phyloP scores from a whole-genome alignment of 345 rosid genomes.

The Nephelium lappaceum region DNA sequence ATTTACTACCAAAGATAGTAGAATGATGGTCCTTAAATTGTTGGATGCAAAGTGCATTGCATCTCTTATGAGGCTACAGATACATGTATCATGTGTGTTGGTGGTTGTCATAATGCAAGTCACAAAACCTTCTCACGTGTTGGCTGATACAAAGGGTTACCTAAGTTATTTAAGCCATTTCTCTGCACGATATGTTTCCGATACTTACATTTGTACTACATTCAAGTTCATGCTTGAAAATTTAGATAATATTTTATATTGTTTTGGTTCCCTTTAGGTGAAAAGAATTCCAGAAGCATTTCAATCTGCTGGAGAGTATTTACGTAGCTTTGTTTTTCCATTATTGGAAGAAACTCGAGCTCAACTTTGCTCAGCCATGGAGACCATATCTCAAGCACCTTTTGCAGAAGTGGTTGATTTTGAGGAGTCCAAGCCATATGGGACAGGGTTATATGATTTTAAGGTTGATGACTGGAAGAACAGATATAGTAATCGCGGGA shows the following conservation, averaged over 20 bases:
- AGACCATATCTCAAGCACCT: constrained; percentile 37
- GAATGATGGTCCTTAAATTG: too few relatives aligned
- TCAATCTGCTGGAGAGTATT: constrained; percentile 29
- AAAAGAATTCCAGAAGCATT: constrained; percentile 36
- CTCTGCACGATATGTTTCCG: neutral
- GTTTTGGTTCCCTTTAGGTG: constrained; percentile 29
- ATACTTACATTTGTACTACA: neutral
- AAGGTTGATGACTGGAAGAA: constrained; percentile 40
- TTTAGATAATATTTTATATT: neutral
- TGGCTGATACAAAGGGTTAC: too few relatives aligned
- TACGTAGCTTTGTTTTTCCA: constrained; percentile 33
- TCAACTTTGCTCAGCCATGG: constrained; percentile 30
- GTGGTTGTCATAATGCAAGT: too few relatives aligned
- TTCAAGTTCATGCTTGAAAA: neutral
- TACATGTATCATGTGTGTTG: too few relatives aligned
- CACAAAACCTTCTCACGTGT: too few relatives aligned
- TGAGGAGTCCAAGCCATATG: neutral
- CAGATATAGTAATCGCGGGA: constrained; percentile 18
- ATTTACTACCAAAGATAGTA: too few relatives aligned
- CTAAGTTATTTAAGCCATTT: neutral
- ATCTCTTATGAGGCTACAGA: too few relatives aligned
- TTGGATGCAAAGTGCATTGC: too few relatives aligned
- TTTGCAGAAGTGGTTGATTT: constrained; percentile 26
- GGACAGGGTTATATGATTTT: constrained; percentile 20
- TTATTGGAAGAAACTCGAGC: constrained; percentile 53